These are phyloP conservation scores for Eutrema japonicum DNA, from an alignment of 345 rosid species.

Conservation along the genomic window DNA sequence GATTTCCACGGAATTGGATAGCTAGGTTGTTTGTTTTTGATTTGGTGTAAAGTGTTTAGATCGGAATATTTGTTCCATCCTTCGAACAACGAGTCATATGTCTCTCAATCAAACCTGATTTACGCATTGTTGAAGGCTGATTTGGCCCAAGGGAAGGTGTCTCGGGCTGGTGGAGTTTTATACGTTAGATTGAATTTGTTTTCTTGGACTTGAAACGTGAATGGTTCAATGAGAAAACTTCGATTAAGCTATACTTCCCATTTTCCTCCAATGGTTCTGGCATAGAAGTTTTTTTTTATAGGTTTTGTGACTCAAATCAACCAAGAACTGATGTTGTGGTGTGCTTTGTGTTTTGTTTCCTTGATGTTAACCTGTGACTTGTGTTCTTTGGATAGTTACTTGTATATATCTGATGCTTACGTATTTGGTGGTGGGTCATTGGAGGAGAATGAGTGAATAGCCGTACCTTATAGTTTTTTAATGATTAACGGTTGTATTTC, in stretches of 20 bases:
- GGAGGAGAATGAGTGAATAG: constrained; percentile 16
- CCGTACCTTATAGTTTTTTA: constrained; percentile 20
- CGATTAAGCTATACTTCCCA: not conserved
- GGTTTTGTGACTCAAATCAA: not conserved
- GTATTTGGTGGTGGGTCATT: constrained; percentile 41
- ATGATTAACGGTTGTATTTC: constrained; percentile 17
- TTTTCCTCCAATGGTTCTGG: not conserved
- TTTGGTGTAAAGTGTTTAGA: constrained; percentile 13
- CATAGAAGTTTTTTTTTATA: not conserved
- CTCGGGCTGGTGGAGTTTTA: too few relatives aligned
- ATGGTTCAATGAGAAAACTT: constrained; percentile 4
- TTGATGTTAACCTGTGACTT: constrained; percentile 23
- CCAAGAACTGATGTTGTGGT: not conserved
- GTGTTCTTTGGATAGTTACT: not conserved
- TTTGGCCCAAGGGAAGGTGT: not conserved
- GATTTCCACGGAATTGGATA: constrained; percentile 16
- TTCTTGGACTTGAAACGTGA: not conserved
- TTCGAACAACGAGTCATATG: not conserved
- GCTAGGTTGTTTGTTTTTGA: constrained; percentile 17
- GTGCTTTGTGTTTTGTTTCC: constrained; percentile 9
- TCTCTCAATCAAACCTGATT: not conserved
- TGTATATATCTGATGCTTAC: constrained; percentile 22
- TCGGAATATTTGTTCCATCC: constrained; percentile 1
- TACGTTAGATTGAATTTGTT: not conserved
- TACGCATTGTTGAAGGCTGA: constrained; percentile 21